A percentile compares a stretch with the other conserved stretches of the same genome.
Evolutionary conservation across 2,329 filamentous ascomycete genomes (phyloP).

Genomic region (Ilyonectria sp.): DNA sequence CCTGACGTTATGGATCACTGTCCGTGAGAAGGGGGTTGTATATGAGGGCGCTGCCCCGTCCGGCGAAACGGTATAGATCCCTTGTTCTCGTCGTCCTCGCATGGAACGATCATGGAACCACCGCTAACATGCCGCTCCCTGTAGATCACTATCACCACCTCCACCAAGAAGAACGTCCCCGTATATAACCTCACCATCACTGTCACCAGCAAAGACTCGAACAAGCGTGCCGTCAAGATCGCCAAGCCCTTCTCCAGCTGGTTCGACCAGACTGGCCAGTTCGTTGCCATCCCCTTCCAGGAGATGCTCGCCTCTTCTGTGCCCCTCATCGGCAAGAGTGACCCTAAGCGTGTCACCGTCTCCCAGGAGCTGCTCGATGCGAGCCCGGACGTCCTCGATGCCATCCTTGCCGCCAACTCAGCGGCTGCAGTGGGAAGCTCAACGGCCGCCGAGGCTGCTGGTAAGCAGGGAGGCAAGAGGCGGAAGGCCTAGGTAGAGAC

Average conservation of each 20-base stretch:
- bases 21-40: constrained; percentile 84
- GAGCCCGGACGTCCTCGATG: constrained; percentile 65
- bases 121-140: constrained; percentile 31
- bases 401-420: constrained; percentile 58
- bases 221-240: constrained; percentile 66
- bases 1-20: constrained; percentile 88
- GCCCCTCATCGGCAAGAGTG: constrained; percentile 75
- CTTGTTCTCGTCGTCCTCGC: neutral
- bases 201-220: constrained; percentile 59
- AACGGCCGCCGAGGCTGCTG: constrained; percentile 53
- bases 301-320: constrained; percentile 80
- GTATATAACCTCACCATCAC: constrained; percentile 83
- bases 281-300: constrained; percentile 84
- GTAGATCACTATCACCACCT: constrained; percentile 81
- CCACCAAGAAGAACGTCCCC: constrained; percentile 84
- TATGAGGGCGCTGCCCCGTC: constrained; percentile 81
- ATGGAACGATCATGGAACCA: neutral
- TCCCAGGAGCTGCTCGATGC: constrained; percentile 56
- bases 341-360: constrained; percentile 70
- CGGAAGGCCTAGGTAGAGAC: constrained; percentile 58
- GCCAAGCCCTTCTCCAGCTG: constrained; percentile 79
- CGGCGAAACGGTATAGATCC: constrained; percentile 74
- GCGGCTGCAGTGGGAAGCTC: constrained; percentile 47
- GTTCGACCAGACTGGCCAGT: constrained; percentile 82
- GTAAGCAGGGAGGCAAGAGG: constrained; percentile 61